Evolutionary conservation across 805 yeast species (phyloP).

Genomic region (Hanseniaspora nectarophila): DNA sequence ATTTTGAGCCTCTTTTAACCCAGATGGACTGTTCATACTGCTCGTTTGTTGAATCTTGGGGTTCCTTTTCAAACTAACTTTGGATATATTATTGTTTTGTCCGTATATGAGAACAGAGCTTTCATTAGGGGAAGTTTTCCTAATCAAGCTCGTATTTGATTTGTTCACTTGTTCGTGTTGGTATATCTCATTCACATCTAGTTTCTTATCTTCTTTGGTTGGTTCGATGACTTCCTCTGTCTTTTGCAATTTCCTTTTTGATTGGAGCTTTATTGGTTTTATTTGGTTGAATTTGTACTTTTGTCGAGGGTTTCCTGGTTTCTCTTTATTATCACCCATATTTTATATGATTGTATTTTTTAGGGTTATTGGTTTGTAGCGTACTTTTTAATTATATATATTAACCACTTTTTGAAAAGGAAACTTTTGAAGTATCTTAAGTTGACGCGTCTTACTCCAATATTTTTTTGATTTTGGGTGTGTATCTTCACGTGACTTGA

Average conservation of each 20-base stretch:
- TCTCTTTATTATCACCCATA: background rate
- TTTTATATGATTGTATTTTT: background rate
- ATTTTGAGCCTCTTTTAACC: background rate
- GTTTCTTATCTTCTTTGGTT: too few species aligned
- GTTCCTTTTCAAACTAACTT: background rate
- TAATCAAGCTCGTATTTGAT: background rate
- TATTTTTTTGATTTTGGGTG: background rate
- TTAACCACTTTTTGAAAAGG: background rate
- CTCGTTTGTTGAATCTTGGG: background rate
- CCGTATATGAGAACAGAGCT: background rate
- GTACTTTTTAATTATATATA: too few species aligned
- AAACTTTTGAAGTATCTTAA: background rate
- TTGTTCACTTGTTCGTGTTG: background rate
- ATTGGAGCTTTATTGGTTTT: background rate
- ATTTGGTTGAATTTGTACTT: constrained; percentile 3
- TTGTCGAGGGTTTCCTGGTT: background rate
- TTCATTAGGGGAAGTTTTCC: background rate
- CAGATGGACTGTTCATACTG: background rate
- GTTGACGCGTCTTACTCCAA: background rate
- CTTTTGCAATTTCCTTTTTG: constrained; percentile 2
- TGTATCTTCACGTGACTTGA: background rate
- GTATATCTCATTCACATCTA: background rate
- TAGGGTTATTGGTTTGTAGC: too few species aligned
- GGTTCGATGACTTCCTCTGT: background rate
- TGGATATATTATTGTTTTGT: background rate